phyloP scores from a whole-genome alignment of 441 rosid species.

The Pelargonium fulgidum region DNA sequence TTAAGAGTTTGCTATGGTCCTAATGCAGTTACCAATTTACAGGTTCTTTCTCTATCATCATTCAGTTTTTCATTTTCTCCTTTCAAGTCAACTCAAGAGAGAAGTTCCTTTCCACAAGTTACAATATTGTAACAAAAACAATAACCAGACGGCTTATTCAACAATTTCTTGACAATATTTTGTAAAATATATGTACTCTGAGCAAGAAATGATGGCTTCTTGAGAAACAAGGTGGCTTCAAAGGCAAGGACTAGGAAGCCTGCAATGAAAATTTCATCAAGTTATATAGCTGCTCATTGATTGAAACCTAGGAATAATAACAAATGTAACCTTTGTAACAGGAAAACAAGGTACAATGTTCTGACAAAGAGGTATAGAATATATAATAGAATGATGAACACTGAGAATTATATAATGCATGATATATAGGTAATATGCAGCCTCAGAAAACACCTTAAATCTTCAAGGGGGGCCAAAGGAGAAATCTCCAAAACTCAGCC shows the following conservation, averaged over 20 bases:
- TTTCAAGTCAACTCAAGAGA: neutral
- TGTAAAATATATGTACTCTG: neutral
- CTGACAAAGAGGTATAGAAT: neutral
- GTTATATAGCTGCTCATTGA: neutral
- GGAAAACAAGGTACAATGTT: neutral
- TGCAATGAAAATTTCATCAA: neutral
- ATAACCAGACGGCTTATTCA: neutral
- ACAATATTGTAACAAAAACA: conserved; percentile 3
- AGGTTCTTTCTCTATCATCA: neutral
- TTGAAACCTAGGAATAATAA: neutral
- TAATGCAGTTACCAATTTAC: neutral
- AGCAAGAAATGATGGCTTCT: neutral
- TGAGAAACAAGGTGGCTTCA: neutral
- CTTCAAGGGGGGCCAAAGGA: too few species aligned
- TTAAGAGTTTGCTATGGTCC: neutral
- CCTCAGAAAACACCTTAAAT: too few species aligned
- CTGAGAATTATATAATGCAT: neutral
- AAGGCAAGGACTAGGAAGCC: neutral
- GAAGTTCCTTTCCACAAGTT: neutral
- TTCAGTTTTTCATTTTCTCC: neutral
- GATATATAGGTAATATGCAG: too few species aligned
- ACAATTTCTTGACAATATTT: neutral
- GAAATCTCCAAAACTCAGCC: neutral
- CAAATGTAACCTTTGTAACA: neutral
- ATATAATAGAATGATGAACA: neutral